Conservation (phyloP, 768 basidiomycete genomes). For the Leucosporidium creatinivorum region DNA sequence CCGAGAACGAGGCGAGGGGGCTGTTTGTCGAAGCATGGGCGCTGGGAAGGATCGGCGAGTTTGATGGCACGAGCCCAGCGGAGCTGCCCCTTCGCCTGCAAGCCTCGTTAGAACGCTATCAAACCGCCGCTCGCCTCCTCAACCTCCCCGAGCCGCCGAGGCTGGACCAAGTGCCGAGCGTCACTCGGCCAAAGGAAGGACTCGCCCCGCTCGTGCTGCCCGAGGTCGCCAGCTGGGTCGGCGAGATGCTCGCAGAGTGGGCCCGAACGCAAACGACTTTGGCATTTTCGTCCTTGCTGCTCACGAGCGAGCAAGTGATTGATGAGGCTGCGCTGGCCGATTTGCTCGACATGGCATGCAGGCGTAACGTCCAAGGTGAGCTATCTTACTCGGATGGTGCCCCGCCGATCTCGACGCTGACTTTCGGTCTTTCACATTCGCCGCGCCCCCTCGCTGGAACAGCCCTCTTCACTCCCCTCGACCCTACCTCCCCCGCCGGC, state of each 20-base stretch:
- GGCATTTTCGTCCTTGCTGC: slow-evolving; percentile 21
- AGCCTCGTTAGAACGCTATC: not conserved
- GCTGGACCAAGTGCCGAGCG: slow-evolving; percentile 16
- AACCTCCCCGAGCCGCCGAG: slow-evolving; percentile 11
- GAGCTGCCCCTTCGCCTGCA: not conserved
- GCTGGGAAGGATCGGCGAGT: slow-evolving; percentile 19
- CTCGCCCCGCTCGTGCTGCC: slow-evolving; percentile 2
- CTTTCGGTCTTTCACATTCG: not conserved
- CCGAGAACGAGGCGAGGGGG: slow-evolving; percentile 14
- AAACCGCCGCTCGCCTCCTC: slow-evolving; percentile 16
- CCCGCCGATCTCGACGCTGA: not conserved
- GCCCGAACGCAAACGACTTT: slow-evolving; percentile 26
- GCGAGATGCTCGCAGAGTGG: slow-evolving; percentile 29
- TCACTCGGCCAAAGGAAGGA: slow-evolving; percentile 21
- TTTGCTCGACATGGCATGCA: slow-evolving; percentile 22
- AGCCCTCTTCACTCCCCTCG: slow-evolving; percentile 34
- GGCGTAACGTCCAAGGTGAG: slow-evolving; percentile 31
- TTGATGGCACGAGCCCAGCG: slow-evolving; percentile 6
- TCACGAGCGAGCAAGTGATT: slow-evolving; percentile 1
- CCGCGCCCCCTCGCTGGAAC: not conserved
- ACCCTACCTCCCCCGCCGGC: slow-evolving; percentile 7
- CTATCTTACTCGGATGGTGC: not conserved
- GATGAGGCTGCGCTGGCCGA: slow-evolving; percentile 22
- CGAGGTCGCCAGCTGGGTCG: slow-evolving; percentile 10
- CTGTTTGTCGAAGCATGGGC: slow-evolving; percentile 25